A percentile compares a stretch with the other conserved stretches of the same genome.
Conservation (phyloP, 1,284 basidiomycete genomes). For the Ustilago curta region DNA sequence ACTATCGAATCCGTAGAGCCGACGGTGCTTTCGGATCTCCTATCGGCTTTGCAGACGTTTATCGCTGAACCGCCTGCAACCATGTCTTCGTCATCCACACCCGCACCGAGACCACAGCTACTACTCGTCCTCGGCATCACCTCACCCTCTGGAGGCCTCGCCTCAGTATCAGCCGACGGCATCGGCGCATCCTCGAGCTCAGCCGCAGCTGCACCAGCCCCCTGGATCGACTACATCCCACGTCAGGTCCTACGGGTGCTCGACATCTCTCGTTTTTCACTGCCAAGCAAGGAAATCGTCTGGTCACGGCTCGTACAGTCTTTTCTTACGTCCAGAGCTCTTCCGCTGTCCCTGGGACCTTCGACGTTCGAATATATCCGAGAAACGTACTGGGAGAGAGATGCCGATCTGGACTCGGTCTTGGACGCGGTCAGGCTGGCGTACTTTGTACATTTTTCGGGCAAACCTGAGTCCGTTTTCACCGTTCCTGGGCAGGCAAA, state of each 20-base stretch:
- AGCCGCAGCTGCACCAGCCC: constrained; percentile 36
- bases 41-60: constrained; percentile 46
- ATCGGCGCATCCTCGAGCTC: constrained; percentile 21
- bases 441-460: constrained; percentile 51
- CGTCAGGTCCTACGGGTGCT: constrained; percentile 39
- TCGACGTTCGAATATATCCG: constrained; percentile 54
- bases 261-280: constrained; percentile 46
- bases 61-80: constrained; percentile 18
- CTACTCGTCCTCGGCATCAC: constrained; percentile 50
- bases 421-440: constrained; percentile 51
- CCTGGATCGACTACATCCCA: constrained; percentile 52
- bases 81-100: neutral
- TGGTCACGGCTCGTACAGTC: constrained; percentile 50
- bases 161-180: constrained; percentile 20
- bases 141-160: constrained; percentile 42
- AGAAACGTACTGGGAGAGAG: constrained; percentile 55
- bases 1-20: constrained; percentile 48
- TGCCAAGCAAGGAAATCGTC: constrained; percentile 53
- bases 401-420: constrained; percentile 50
- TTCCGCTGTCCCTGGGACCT: constrained; percentile 48
- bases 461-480: constrained; percentile 53
- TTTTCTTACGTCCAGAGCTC: constrained; percentile 40
- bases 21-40: constrained; percentile 43
- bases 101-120: constrained; percentile 18
- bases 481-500: constrained; percentile 34